These are phyloP conservation scores for Circinella umbellata DNA, from an alignment of 371 early-diverging fungal genomes.

Conservation along the genomic window DNA sequence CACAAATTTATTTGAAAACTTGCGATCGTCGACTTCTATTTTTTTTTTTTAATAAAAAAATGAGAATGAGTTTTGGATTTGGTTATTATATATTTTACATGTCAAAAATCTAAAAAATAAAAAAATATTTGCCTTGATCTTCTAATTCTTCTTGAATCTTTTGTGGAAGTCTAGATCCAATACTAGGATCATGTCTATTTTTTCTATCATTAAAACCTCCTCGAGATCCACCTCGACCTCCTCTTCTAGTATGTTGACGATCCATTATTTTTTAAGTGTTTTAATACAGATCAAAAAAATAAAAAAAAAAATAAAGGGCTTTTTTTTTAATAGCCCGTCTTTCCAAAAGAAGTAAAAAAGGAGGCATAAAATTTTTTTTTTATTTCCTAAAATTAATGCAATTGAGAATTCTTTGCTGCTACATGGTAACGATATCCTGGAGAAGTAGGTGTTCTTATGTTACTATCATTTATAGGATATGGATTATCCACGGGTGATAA, in stretches of 20 bases:
- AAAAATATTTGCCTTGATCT: constrained; percentile 29
- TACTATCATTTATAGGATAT: neutral
- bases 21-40: constrained; percentile 40
- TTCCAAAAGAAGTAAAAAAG: too few species aligned
- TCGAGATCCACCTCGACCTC: constrained; percentile 3
- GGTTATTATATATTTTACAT: too few species aligned
- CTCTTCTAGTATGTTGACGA: neutral
- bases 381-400: neutral
- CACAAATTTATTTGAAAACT: constrained; percentile 38
- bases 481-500: constrained; percentile 1
- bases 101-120: neutral
- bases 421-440: neutral
- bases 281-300: neutral
- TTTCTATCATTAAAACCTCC: constrained; percentile 5
- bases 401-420: neutral
- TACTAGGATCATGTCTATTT: constrained; percentile 17
- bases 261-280: neutral
- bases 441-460: neutral
- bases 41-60: neutral
- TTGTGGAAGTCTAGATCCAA: constrained; percentile 39
- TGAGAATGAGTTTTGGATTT: neutral
- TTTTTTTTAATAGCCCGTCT: neutral
- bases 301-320: neutral
- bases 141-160: constrained; percentile 43
- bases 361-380: neutral